phyloP scores from a whole-genome alignment of 2,329 filamentous ascomycete species.

The Beauveria bassiana region DNA sequence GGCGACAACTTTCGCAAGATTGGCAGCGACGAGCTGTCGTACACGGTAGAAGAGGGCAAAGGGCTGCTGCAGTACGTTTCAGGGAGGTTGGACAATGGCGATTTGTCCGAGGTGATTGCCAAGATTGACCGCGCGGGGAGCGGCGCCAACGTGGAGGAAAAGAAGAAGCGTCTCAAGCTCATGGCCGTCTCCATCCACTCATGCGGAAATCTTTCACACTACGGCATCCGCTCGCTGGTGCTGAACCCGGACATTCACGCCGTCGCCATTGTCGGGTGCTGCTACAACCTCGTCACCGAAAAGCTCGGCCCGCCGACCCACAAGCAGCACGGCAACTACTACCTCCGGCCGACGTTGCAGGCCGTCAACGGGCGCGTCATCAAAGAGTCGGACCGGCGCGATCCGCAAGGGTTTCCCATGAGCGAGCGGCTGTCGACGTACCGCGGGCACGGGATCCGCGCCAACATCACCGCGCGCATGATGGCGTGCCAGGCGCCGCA shows the following conservation, averaged over 20 bases:
- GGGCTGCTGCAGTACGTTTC: constrained; percentile 72
- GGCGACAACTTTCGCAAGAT: constrained; percentile 19
- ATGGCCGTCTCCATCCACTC: constrained; percentile 96
- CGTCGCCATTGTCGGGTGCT: constrained; percentile 95
- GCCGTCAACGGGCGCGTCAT: constrained; percentile 61
- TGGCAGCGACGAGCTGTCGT: constrained; percentile 30
- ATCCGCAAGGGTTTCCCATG: constrained; percentile 93
- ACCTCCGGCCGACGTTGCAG: constrained; percentile 61
- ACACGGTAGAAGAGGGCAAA: constrained; percentile 51
- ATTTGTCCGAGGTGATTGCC: constrained; percentile 59
- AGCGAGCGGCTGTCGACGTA: constrained; percentile 60
- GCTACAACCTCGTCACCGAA: constrained; percentile 94
- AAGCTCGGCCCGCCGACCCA: constrained; percentile 78
- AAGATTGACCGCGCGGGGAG: constrained; percentile 38
- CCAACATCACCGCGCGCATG: constrained; percentile 96
- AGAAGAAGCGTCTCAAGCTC: constrained; percentile 40
- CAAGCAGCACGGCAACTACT: constrained; percentile 40
- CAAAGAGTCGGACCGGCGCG: constrained; percentile 62
- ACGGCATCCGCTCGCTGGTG: constrained; percentile 78
- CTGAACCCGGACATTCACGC: constrained; percentile 78
- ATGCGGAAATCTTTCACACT: constrained; percentile 94
- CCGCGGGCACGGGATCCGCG: constrained; percentile 55
- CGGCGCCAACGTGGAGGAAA: constrained; percentile 16
- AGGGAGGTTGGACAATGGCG: constrained; percentile 64
- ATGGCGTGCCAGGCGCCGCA: constrained; percentile 94